A percentile compares a stretch with the other conserved stretches of the same genome.
phyloP scores from a whole-genome alignment of 2,329 filamentous ascomycete genomes.

The Exophiala lecanii-corni region DNA sequence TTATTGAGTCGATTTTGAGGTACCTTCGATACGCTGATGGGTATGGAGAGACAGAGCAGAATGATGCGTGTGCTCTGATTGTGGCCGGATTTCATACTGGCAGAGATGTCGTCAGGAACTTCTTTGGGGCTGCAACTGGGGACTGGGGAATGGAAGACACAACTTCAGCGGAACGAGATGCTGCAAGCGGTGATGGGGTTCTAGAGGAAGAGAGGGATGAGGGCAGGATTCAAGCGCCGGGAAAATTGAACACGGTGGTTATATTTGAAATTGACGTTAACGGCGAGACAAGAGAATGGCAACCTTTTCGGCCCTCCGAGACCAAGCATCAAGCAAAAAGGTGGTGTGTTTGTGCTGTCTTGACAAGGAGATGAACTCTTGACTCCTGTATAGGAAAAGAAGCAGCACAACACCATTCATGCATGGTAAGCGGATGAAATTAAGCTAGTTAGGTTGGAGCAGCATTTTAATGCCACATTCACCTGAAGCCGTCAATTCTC shows the following conservation, averaged over 20 bases:
- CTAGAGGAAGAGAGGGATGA: slow-evolving; percentile 34
- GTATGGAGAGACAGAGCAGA: background rate
- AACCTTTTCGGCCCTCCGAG: slow-evolving; percentile 41
- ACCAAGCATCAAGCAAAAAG: slow-evolving; percentile 48
- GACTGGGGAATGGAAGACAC: slow-evolving; percentile 7
- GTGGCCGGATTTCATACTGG: slow-evolving; percentile 59
- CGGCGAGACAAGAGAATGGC: slow-evolving; percentile 43
- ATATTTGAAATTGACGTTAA: slow-evolving; percentile 31
- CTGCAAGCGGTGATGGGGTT: too few species aligned
- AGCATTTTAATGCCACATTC: too few species aligned
- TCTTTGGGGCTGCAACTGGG: slow-evolving; percentile 46
- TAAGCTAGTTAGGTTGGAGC: too few species aligned
- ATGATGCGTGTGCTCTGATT: slow-evolving; percentile 39
- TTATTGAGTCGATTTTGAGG: slow-evolving; percentile 52
- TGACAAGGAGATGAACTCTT: slow-evolving; percentile 25
- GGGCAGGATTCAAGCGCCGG: slow-evolving; percentile 6
- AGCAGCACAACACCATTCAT: too few species aligned
- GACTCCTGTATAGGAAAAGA: too few species aligned
- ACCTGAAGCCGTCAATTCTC: too few species aligned
- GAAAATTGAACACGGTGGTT: slow-evolving; percentile 21
- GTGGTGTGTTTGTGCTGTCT: slow-evolving; percentile 53
- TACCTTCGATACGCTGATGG: slow-evolving; percentile 32
- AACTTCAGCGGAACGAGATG: slow-evolving; percentile 46
- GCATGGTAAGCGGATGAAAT: too few species aligned
- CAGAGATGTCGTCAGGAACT: slow-evolving; percentile 49